These are phyloP conservation scores for Fusarium sulawesiense DNA, from an alignment of 2,329 filamentous ascomycete species.

Conservation along the genomic window DNA sequence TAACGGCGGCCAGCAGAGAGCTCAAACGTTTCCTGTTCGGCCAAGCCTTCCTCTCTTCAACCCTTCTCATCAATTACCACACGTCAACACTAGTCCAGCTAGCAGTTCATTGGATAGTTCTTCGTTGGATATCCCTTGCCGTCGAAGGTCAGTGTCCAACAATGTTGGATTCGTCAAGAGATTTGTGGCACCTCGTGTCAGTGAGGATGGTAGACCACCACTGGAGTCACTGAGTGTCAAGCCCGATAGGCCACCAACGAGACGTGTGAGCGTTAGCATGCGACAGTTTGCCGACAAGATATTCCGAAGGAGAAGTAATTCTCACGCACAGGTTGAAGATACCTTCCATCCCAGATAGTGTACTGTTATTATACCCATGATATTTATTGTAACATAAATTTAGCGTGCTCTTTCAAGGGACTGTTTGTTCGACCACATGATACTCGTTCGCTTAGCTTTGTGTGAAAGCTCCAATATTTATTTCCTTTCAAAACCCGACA, in stretches of 20 bases:
- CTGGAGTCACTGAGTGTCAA: conserved; percentile 37
- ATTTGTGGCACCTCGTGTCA: conserved; percentile 41
- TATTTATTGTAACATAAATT: conserved; percentile 38
- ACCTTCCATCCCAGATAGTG: conserved; percentile 42
- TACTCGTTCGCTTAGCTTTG: not conserved
- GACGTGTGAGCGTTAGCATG: conserved; percentile 46
- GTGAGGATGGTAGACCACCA: conserved; percentile 42
- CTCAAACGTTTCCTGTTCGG: conserved; percentile 39
- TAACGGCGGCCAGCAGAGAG: conserved; percentile 32
- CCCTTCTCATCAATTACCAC: conserved; percentile 28
- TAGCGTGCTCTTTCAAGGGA: conserved; percentile 20
- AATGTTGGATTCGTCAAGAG: conserved; percentile 42
- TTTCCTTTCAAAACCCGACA: not conserved
- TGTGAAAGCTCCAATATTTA: not conserved
- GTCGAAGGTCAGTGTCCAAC: conserved; percentile 43
- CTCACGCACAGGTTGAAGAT: conserved; percentile 44
- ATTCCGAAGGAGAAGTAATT: conserved; percentile 47
- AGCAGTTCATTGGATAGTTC: conserved; percentile 31
- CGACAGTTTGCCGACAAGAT: conserved; percentile 46
- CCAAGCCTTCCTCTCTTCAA: conserved; percentile 30
- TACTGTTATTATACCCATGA: conserved; percentile 36
- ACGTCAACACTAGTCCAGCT: conserved; percentile 32
- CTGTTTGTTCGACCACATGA: not conserved
- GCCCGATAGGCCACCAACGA: conserved; percentile 39
- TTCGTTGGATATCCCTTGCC: conserved; percentile 34